Conservation (phyloP, 1,284 basidiomycete species). For the Anthracocystis walkeri region DNA sequence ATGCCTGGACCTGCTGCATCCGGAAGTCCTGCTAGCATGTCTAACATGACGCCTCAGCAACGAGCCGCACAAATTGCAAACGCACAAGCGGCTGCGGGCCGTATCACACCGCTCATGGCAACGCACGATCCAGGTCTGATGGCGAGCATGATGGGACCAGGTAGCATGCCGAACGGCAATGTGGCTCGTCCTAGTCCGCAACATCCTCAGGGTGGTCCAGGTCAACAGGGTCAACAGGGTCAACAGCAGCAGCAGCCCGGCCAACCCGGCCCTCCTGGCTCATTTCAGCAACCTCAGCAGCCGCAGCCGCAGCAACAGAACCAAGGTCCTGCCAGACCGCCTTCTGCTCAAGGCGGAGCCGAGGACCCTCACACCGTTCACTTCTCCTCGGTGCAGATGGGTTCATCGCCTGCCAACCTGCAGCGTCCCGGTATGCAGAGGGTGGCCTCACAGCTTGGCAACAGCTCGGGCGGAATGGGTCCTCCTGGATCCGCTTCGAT, state of each 20-base stretch:
- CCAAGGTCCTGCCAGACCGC: conserved; percentile 31
- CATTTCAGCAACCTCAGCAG: conserved; percentile 40
- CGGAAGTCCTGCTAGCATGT: conserved; percentile 46
- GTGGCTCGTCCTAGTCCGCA: conserved; percentile 29
- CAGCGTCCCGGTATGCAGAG: conserved; percentile 51
- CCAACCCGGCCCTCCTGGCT: conserved; percentile 28
- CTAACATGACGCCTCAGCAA: conserved; percentile 50
- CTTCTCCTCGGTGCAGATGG: conserved; percentile 43
- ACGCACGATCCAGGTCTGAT: conserved; percentile 60
- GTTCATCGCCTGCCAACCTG: conserved; percentile 49
- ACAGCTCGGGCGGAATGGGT: conserved; percentile 54
- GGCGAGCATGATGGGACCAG: conserved; percentile 61
- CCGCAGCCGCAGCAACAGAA: conserved; percentile 38
- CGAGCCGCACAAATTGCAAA: conserved; percentile 52
- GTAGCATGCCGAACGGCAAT: conserved; percentile 41
- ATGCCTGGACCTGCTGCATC: conserved; percentile 23
- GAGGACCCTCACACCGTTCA: conserved; percentile 41
- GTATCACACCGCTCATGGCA: conserved; percentile 60
- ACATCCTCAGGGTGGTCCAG: conserved; percentile 42
- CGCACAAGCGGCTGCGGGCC: conserved; percentile 44
- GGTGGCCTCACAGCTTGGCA: conserved; percentile 32
- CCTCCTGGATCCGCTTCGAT: conserved; percentile 50
- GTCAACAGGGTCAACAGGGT: conserved; percentile 43
- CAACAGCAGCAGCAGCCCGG: conserved; percentile 43
- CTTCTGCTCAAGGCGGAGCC: conserved; percentile 35